Evolutionary conservation across 2,329 filamentous ascomycete genomes (phyloP).

Genomic region (Elsinoe australis): DNA sequence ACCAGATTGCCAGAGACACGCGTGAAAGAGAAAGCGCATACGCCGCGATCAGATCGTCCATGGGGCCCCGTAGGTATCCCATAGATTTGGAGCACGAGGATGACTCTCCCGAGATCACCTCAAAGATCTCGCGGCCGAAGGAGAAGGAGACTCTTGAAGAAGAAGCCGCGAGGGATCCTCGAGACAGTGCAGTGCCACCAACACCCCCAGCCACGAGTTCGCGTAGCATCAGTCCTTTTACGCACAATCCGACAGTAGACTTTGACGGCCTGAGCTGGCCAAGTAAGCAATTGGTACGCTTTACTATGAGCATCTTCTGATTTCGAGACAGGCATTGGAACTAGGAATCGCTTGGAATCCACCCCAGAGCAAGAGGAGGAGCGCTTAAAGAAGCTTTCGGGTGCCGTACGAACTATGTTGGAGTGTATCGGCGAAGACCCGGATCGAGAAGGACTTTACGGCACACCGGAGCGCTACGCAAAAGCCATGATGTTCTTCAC

Average conservation of each 20-base stretch:
- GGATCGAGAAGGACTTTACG: constrained; percentile 54
- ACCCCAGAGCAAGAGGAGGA: constrained; percentile 51
- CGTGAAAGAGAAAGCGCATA: constrained; percentile 51
- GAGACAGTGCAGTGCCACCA: constrained; percentile 44
- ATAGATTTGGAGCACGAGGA: constrained; percentile 36
- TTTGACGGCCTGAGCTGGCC: constrained; percentile 52
- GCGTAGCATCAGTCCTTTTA: constrained; percentile 41
- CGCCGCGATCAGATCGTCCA: constrained; percentile 52
- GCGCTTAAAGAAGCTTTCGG: constrained; percentile 53
- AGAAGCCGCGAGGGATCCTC: constrained; percentile 45
- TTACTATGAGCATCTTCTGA: constrained; percentile 9
- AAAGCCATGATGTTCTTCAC: constrained; percentile 95
- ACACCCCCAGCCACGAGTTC: constrained; percentile 49
- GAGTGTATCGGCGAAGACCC: constrained; percentile 61
- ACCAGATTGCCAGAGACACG: constrained; percentile 39
- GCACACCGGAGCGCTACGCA: constrained; percentile 76
- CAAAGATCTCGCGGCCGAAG: constrained; percentile 17
- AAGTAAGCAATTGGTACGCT: constrained; percentile 31
- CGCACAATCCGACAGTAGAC: constrained; percentile 45
- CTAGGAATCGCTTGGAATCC: constrained; percentile 53
- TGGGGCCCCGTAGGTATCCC: constrained; percentile 40
- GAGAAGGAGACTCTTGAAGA: constrained; percentile 35
- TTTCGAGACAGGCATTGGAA: constrained; percentile 47
- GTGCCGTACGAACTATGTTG: constrained; percentile 55
- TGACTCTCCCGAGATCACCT: constrained; percentile 13